Conservation (phyloP, 306 rosid genomes). For the Vigna mungo region DNA sequence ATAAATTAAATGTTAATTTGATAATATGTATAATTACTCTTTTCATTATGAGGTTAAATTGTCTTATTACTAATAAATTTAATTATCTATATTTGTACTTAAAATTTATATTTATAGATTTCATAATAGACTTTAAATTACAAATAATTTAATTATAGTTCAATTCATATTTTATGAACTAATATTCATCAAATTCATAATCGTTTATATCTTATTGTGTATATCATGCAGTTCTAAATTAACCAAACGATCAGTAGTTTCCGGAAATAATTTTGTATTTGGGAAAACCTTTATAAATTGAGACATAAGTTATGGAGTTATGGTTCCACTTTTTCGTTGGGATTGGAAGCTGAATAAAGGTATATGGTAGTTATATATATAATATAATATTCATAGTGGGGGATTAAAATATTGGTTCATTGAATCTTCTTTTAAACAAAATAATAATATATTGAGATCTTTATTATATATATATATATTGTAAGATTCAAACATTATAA, state of each 20-base stretch:
- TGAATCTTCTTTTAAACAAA: not conserved
- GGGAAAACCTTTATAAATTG: not conserved
- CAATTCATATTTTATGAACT: too few relatives aligned
- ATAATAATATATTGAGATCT: constrained; percentile 4
- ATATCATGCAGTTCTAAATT: too few relatives aligned
- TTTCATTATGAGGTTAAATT: too few relatives aligned
- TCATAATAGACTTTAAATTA: too few relatives aligned
- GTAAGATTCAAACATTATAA: not conserved
- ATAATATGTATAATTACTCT: too few relatives aligned
- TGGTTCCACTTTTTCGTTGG: constrained; percentile 32
- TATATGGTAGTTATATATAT: constrained; percentile 1
- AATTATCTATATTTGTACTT: too few relatives aligned
- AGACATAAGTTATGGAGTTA: not conserved
- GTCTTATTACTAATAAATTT: too few relatives aligned
- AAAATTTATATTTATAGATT: too few relatives aligned
- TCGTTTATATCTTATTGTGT: too few relatives aligned
- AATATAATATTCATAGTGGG: constrained; percentile 26
- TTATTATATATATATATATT: not conserved
- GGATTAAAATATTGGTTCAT: constrained; percentile 2
- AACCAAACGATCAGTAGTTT: too few relatives aligned
- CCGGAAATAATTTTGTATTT: not conserved
- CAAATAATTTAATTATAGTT: too few relatives aligned
- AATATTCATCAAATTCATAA: too few relatives aligned
- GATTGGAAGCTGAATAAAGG: constrained; percentile 3
- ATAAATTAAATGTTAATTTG: not conserved